phyloP scores from a whole-genome alignment of 805 yeast genomes.

The Scheffersomyces lignosus region DNA sequence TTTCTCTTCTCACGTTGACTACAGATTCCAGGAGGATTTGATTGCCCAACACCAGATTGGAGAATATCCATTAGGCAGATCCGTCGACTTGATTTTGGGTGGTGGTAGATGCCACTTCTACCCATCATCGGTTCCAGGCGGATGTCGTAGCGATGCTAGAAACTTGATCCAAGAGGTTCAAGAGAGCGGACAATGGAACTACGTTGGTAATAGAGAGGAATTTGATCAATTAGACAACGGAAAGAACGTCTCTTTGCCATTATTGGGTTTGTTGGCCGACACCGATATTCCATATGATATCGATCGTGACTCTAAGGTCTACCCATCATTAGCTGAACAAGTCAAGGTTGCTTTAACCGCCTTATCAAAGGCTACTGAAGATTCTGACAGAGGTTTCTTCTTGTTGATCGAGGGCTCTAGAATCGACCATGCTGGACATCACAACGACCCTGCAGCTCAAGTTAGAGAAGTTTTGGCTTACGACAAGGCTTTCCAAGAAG shows the following conservation, averaged over 20 bases:
- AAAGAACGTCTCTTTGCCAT: slow-evolving; percentile 66
- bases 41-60: slow-evolving; percentile 90
- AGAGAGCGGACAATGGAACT: slow-evolving; percentile 56
- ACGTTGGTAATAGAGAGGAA: slow-evolving; percentile 56
- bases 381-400: slow-evolving; percentile 83
- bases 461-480: slow-evolving; percentile 88
- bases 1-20: slow-evolving; percentile 76
- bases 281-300: slow-evolving; percentile 82
- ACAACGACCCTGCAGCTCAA: slow-evolving; percentile 92
- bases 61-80: slow-evolving; percentile 71
- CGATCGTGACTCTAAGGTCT: slow-evolving; percentile 60
- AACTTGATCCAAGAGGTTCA: slow-evolving; percentile 67
- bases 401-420: slow-evolving; percentile 87
- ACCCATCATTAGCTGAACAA: slow-evolving; percentile 81
- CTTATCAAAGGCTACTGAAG: slow-evolving; percentile 61
- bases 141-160: slow-evolving; percentile 70
- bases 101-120: slow-evolving; percentile 88
- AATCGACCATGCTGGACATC: slow-evolving; percentile 95
- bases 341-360: slow-evolving; percentile 72
- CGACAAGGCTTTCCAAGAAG: slow-evolving; percentile 78
- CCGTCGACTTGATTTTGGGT: slow-evolving; percentile 83
- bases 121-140: slow-evolving; percentile 50
- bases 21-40: slow-evolving; percentile 74
- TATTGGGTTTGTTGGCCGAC: slow-evolving; percentile 73
- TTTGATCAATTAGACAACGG: slow-evolving; percentile 61